Evolutionary conservation across 2,329 filamentous ascomycete species (phyloP).

Genomic region (Aquanectria penicillioides): DNA sequence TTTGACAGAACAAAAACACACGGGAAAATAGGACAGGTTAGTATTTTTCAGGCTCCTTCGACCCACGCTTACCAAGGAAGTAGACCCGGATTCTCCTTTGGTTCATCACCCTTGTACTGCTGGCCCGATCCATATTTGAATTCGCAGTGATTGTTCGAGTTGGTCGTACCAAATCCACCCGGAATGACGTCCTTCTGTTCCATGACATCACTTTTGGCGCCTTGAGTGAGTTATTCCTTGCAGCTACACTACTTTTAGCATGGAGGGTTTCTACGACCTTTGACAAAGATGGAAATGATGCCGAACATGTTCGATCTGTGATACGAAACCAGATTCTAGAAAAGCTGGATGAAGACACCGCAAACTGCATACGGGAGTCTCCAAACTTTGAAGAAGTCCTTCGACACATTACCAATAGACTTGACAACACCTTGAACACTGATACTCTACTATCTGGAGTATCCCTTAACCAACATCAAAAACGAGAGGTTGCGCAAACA

Average conservation of each 20-base stretch:
- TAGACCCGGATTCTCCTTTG: slow-evolving; percentile 1
- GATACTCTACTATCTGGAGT: too few relatives aligned
- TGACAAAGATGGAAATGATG: slow-evolving; percentile 9
- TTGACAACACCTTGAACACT: neutral
- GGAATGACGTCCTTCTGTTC: slow-evolving; percentile 4
- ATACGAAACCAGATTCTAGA: slow-evolving; percentile 10
- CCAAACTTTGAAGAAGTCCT: slow-evolving; percentile 5
- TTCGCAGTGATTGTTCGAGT: slow-evolving; percentile 6
- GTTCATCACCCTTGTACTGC: slow-evolving; percentile 9
- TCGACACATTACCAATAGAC: neutral
- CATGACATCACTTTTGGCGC: slow-evolving; percentile 15
- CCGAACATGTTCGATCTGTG: neutral
- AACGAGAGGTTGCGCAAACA: neutral
- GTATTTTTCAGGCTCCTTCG: neutral
- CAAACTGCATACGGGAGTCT: neutral
- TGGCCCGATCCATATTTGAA: slow-evolving; percentile 4
- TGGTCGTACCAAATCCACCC: slow-evolving; percentile 3
- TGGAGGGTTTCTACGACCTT: neutral
- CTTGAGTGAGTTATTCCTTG: slow-evolving; percentile 3
- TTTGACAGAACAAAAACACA: neutral
- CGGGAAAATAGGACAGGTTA: slow-evolving; percentile 12
- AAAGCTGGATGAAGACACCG: neutral
- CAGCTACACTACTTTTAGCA: slow-evolving; percentile 3
- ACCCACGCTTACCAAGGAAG: neutral
- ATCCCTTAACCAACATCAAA: neutral